Evolutionary conservation across 257 asterid species (phyloP), one percentile per base, ranked within the genome.

Genomic region (Anisodus acutangulus): DNA sequence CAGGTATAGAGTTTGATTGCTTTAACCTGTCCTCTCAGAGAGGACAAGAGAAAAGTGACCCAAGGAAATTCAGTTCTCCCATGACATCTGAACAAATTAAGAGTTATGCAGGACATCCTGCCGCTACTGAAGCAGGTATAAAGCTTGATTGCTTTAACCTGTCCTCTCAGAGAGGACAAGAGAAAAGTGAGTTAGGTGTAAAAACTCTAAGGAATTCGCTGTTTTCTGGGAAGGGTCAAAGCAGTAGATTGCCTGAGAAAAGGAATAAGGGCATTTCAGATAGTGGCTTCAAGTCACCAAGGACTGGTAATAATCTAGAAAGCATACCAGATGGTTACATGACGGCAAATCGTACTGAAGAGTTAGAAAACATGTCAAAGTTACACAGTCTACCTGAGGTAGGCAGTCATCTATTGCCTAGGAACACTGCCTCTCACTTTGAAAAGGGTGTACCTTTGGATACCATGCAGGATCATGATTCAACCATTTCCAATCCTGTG

Each of bases 271-370:
- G 85, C 69, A 72, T 83, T 81, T 88, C 90, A 82, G 80, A 63
- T 35, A 71, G 89, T 74, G 86, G 88, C 82, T 85, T 91, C 83
- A 89, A 87, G 72, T 89, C 92, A 80, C 84, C 80, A 51, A 90
- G 81, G 78, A 78, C 39, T 26, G 87, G 82, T 72, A 85, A 58
- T 47, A 80, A 76, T 72, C 81, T 85, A 39, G 85, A 84, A 72
- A 49, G 66, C 80, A 57, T 64, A 83, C 72, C 80, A 81, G 93
- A 84, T 68, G 85, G 78, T 83, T 86, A 84, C n/a, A 81, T 58
- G 35, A 80, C 26, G 7, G 71, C 60, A 9, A 83, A 90, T 57
- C 72, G 69, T 66, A 45, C 83, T 82, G 90, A 89, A 80, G 81
- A 43, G 63, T 84, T 59, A 68, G 84, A 53, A 31, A 54, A 54